Evolutionary conservation across 805 yeast genomes (phyloP), one percentile per base, ranked within the genome.

Genomic region (Suhomyces faveliae): DNA sequence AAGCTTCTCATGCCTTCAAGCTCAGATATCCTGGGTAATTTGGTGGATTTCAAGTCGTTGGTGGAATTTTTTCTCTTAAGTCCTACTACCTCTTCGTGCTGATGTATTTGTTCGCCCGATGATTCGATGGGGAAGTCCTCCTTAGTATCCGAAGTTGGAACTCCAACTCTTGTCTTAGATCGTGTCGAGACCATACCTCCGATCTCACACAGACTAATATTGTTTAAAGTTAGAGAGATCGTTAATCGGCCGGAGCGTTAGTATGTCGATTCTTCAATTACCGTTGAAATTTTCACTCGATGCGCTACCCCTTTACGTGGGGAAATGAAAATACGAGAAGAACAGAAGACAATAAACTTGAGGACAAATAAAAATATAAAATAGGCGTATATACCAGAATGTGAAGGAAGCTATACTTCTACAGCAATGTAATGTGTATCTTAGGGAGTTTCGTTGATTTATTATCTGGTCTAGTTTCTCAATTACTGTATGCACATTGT

Each of bases 231-330:
- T 15, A 17, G 21, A 15, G n/a, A 33, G 15, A 9, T 12, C 17
- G 37, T 15, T 33, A 33, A 33, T 33, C 15, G 37, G 17, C 37
- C n/a, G 37, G 21, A 5, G 27, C 13, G n/a, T 5, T 33, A 13
- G 9, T 33, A 10, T 24, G 9, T 33, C 8, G 37, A 9, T 33
- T 33, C 15, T 21, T 37, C 25, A 10, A 17, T 9, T 37, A 20
- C 20, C 25, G 40, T 24, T 37, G 25, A 42, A 42, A 29, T 42
- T 42, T 42, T 42, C 44, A 42, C 44, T 30, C 44, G 39, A 42
- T 42, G 44, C 44, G 44, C 44, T 29, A 42, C 44, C 44, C 44
- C 44, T 30, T 42, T 42, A 42, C 23, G n/a, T 17, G 43, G 19
- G 35, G 43, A 24, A 40, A 27, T 27, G 29, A 25, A 24, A 27